Evolutionary conservation across 2,329 filamentous ascomycete genomes (phyloP), one percentile per base, ranked within the genome.

Genomic region (Didymellaceae sp.): DNA sequence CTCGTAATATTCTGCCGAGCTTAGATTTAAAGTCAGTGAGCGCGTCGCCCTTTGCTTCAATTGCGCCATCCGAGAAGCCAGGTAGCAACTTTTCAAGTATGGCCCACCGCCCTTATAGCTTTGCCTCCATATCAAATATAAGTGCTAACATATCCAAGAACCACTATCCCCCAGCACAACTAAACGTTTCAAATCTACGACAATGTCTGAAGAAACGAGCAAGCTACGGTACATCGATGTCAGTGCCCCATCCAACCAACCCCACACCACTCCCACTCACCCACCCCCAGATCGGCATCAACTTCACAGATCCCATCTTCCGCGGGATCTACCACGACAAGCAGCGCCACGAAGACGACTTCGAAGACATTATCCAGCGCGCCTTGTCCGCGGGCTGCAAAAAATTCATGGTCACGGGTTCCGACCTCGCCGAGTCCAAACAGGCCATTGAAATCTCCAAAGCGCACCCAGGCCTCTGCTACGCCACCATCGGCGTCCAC

Each of bases 381-480:
- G 91, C 91, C 3, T 75, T 82, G 13, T 83, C 89, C 57, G 86
- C 88, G 2, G 93, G 94, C 30, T 97, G 92, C 70, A 78, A 82
- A 51, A 97, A 96, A 66, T 84, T 99, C 65, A 93, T 99, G 78
- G 84, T 97, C 25, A 99, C 94, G 0, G 94, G 94, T 16, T 96
- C 91, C 1, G 90, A 94, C 68, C 80, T 97, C 40, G 78, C 80
- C 42, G 91, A 92, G 72, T 92, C 90, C 2, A 77, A 83, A 56
- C 84, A 89, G 57, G 91, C 91, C 0, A 76, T 96, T 8, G 76
- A 86, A 33, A 80, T 97, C 21, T 86, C 91, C 2, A 79, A 85
- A 61, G 80, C 87, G 59, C 87, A 93, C 68, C 86, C 91, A 17
- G 88, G 88, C 16, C 82, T 86, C 25, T 91, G 96, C 66, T 99